A percentile compares a stretch with the other conserved stretches of the same genome.
Conservation (phyloP, 805 yeast genomes). For the Ogataea salicorniae region DNA sequence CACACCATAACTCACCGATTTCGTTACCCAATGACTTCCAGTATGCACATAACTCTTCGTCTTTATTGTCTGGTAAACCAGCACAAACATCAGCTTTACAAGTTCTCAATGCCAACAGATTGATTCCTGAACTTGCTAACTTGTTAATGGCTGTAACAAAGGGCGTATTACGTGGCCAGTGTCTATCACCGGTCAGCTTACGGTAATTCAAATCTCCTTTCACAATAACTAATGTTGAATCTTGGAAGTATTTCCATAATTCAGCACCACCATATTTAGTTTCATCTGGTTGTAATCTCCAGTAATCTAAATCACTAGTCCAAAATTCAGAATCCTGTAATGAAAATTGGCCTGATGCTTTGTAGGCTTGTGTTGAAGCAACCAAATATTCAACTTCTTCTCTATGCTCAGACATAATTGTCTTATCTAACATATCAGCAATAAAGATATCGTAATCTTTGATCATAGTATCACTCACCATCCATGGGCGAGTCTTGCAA, state of each 20-base stretch:
- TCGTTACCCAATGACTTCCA: constrained; percentile 59
- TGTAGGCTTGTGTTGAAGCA: constrained; percentile 38
- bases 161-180: constrained; percentile 79
- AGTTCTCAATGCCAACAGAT: constrained; percentile 75
- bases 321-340: constrained; percentile 70
- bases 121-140: constrained; percentile 58
- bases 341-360: constrained; percentile 41
- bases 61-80: constrained; percentile 70
- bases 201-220: constrained; percentile 97
- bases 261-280: constrained; percentile 52
- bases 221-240: constrained; percentile 70
- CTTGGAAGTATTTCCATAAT: constrained; percentile 53
- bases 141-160: constrained; percentile 67
- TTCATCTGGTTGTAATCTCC: constrained; percentile 56
- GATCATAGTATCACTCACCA: constrained; percentile 92
- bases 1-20: constrained; percentile 72
- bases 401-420: constrained; percentile 46
- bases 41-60: constrained; percentile 55
- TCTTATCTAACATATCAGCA: constrained; percentile 46
- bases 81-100: constrained; percentile 95
- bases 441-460: constrained; percentile 65
- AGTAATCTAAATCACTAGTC: constrained; percentile 76
- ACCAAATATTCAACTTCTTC: constrained; percentile 46
- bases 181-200: constrained; percentile 85
- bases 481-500: constrained; percentile 92